Evolutionary conservation across 495 filamentous ascomycete genomes (phyloP), one percentile per base, ranked within the genome.

Genomic region (Penicillium maclennaniae): DNA sequence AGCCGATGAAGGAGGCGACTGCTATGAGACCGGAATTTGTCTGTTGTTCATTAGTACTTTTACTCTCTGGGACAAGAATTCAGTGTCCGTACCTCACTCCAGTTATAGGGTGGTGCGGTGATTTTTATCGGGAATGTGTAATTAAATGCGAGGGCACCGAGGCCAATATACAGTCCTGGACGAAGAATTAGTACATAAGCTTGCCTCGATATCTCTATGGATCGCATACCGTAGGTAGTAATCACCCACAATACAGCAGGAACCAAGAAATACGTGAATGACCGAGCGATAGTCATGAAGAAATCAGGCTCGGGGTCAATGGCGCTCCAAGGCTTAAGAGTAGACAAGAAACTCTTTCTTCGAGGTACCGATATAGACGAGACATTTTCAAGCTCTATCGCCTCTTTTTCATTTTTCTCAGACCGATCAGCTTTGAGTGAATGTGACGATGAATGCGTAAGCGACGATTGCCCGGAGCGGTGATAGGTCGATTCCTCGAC

Each of bases 401-500:
- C 27, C 6, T 14, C 7, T 17, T 56, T 23, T 44, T 49, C 19
- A 43, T 42, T 49, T 49, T 56, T 45, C 19, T 10, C 56, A 27
- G 12, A 25, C 9, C 31, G 25, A 28, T 25, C 46, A 0, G 19
- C 20, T 3, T 38, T 34, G 8, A 43, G 16, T 7, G 49, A 45
- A 10, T 49, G 6, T 2, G 45, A 36, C 21, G 23, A 45, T n/a
- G 36, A 34, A 37, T 43, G 12, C 21, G 43, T 40, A 3, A 42
- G 44, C 0, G 62, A 43, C 0, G 47, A 38, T 0, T 42, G 56
- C 16, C 58, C 53, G 0, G 65, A 49, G 15, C 82, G 75, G 45
- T 82, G 68, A 60, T 83, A 86, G 0, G 72, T 64, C 0, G 83
- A 83, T 61, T 86, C 83, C 54, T 85, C 82, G 6, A 83, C 81